Evolutionary conservation across 2,329 filamentous ascomycete species (phyloP).

Genomic region (Fusarium caatingaense): DNA sequence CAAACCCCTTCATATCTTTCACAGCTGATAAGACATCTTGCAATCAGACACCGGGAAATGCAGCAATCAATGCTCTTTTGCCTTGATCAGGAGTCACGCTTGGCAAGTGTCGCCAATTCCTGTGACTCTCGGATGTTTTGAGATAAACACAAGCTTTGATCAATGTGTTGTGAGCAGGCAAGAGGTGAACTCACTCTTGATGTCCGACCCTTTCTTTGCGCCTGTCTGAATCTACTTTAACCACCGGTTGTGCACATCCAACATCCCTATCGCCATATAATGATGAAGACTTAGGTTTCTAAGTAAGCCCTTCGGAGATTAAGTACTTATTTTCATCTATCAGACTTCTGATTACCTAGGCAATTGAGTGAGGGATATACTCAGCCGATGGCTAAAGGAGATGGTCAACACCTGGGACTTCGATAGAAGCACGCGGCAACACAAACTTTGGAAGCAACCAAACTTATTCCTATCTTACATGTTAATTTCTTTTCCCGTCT

Average conservation of each 20-base stretch:
- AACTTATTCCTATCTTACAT: rapidly evolving
- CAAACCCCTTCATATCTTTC: background rate
- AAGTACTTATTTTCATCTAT: too few relatives aligned
- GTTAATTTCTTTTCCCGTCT: too few relatives aligned
- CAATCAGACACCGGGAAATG: background rate
- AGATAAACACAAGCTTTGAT: background rate
- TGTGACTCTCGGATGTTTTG: background rate
- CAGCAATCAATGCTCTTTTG: background rate
- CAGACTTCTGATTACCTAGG: too few relatives aligned
- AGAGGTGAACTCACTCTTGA: background rate
- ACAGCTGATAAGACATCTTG: background rate
- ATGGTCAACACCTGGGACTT: too few relatives aligned
- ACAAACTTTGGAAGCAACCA: too few relatives aligned
- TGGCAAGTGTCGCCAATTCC: background rate
- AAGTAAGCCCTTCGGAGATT: too few relatives aligned
- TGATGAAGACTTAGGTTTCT: too few relatives aligned
- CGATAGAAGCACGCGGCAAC: too few relatives aligned
- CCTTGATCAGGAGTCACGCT: background rate
- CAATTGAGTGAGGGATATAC: too few relatives aligned
- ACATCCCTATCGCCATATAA: too few relatives aligned
- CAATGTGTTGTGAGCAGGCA: background rate
- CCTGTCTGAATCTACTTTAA: background rate
- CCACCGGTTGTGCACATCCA: too few relatives aligned
- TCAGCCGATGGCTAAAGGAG: too few relatives aligned
- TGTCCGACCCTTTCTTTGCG: background rate